Base-by-base conservation (phyloP, 495 filamentous ascomycete genomes). In the Aspergillus incahuasiensis region DNA sequence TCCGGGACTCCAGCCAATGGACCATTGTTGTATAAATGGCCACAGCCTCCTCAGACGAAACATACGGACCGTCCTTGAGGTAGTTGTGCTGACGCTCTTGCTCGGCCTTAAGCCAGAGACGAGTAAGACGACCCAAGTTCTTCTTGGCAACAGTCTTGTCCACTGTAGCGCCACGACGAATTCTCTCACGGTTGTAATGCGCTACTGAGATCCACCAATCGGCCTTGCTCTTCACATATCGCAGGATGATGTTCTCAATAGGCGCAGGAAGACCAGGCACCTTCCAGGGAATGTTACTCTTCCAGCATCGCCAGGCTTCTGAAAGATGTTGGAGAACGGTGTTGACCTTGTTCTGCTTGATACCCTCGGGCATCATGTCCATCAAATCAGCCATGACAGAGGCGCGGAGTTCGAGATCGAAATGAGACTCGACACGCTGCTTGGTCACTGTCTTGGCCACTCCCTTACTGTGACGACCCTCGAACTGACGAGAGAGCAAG, bases 361-460 rank as follows among this genome's bases (percentile, higher is more conserved):
- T 96, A 53, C 95, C 95, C 68, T 97, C 95, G 1, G 95, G 95
- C 95, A 99, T 99, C 95, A 99, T 99, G 63, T 99, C 95, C 87
- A 96, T 96, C 24, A 99, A 76, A 74, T 99, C 95, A 18, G 92
- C 90, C 90, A 99, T 99, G 47, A 99, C 95, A 0, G 95, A 96
- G 16, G 95, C 95, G 66, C 95, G 90, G 39, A 99, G 82, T 73
- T 99, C 95, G 51, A 99, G 82, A 69, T 99, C 95, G 62, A 97
- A 99, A 69, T 99, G 95, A 28, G 92, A 97, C 72, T 99, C 95
- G 24, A 99, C 95, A 71, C 95, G 87, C 72, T 99, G 95, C 72
- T 99, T 99, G 2, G 95, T 99, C 21, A 97, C 95, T 11, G 95
- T 99, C 76, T 99, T 99, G 48, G 95, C 95, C 34, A 99, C 95